Evolutionary conservation across 1,284 basidiomycete genomes (phyloP), one percentile per base, ranked within the genome.

Genomic region (Ganoderma lingzhi): DNA sequence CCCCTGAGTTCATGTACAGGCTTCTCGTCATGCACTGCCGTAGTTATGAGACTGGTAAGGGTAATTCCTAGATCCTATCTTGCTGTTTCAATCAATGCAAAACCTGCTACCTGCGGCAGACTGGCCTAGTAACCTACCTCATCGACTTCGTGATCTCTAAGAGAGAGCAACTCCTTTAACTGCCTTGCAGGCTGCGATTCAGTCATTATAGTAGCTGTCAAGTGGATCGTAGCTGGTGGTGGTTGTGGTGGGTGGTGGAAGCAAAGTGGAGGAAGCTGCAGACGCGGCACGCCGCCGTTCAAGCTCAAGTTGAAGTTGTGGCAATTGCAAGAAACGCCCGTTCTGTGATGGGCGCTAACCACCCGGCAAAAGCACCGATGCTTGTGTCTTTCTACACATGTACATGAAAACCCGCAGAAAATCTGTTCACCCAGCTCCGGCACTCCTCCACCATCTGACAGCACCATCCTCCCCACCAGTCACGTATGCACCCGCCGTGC

Each of bases 401-500:
- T 56, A 35, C 53, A 35, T 30, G 9, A 3, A 32, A 32, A 2
- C 12, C 30, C 19, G 4, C 23, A 51, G 3, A 8, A 39, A 59
- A 37, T n/a, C 23, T 61, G 23, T 42, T 78, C 64, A 82, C 42
- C 77, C 76, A 42, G 80, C 77, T 30, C 92, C 93, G 3, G 92
- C 92, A 48, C 88, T 87, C 74, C 91, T 85, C 89, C 90, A 94
- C 89, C 93, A 93, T 72, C 88, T 86, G 17, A 96, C 90, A 4
- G 86, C 78, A 10, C 92, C 93, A 74, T 96, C 94, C 74, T 96
- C 93, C 2, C 93, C 93, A 15, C 92, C 94, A 65, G 85, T 90
- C 10, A 95, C 90, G 78, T 96, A 96, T 30, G 90, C 89, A 67
- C 89, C 87, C 37, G 88, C 83, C 53, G 86, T 82, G 23, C 89